phyloP scores from a whole-genome alignment of 2,329 filamentous ascomycete species.

The Xylogone sp. region DNA sequence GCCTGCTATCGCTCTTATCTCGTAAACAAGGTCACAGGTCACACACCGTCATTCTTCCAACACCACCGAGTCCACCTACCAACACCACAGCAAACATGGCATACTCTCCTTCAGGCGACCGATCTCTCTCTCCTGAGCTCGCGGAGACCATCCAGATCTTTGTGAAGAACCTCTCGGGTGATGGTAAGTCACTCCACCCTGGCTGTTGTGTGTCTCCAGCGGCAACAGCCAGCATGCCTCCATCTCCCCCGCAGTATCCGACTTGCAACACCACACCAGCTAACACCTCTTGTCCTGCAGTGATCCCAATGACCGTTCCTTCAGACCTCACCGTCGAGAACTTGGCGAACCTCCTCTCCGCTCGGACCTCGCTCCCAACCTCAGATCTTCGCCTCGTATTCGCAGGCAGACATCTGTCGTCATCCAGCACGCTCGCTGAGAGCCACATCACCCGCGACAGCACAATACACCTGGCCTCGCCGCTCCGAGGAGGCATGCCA shows the following conservation, averaged over 20 bases:
- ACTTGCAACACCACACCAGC: slow-evolving; percentile 12
- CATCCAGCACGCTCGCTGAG: slow-evolving; percentile 36
- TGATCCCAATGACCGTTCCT: slow-evolving; percentile 53
- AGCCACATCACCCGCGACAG: slow-evolving; percentile 44
- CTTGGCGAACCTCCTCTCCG: slow-evolving; percentile 51
- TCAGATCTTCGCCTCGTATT: slow-evolving; percentile 51
- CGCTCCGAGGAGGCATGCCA: slow-evolving; percentile 56
- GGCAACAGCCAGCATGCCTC: not conserved
- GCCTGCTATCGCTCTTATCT: not conserved
- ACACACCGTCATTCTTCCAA: slow-evolving; percentile 4
- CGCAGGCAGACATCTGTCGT: slow-evolving; percentile 52
- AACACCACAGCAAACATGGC: slow-evolving; percentile 18
- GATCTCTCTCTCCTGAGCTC: slow-evolving; percentile 33
- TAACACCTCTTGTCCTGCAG: slow-evolving; percentile 34
- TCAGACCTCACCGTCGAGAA: slow-evolving; percentile 49
- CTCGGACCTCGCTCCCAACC: slow-evolving; percentile 50
- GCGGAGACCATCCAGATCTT: slow-evolving; percentile 57
- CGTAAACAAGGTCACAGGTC: not conserved
- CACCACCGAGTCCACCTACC: not conserved
- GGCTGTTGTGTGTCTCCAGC: not conserved
- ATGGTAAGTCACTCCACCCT: slow-evolving; percentile 42
- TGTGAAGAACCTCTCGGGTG: slow-evolving; percentile 54
- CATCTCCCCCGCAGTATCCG: slow-evolving; percentile 3
- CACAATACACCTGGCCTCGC: slow-evolving; percentile 51
- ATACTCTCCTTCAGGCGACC: slow-evolving; percentile 21